These are phyloP conservation scores for Pseudonitzschia pungens DNA, from an alignment of 108 stramenopile species.

Conservation along the genomic window DNA sequence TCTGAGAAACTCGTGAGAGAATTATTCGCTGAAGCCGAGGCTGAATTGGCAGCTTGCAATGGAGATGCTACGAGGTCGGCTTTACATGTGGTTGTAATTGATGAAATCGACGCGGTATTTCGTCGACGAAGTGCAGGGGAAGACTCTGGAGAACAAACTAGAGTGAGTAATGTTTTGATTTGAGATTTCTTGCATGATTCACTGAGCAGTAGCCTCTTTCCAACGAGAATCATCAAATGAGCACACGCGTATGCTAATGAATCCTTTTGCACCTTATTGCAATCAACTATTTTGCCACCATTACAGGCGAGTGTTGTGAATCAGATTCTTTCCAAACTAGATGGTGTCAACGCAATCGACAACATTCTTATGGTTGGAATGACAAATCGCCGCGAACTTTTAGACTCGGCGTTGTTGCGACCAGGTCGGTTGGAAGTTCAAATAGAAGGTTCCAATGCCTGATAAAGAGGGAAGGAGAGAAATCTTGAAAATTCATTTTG, in stretches of 20 bases:
- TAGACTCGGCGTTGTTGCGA: slow-evolving; percentile 79
- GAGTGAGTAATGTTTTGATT: slow-evolving; percentile 16
- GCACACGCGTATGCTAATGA: no score
- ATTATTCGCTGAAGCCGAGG: slow-evolving; percentile 94
- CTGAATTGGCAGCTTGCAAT: slow-evolving; percentile 59
- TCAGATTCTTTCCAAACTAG: slow-evolving; percentile 81
- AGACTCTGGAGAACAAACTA: slow-evolving; percentile 64
- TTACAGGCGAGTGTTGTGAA: slow-evolving; percentile 61
- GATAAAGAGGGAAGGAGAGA: slow-evolving; percentile 55
- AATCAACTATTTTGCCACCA: no score
- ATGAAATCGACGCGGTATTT: slow-evolving; percentile 87
- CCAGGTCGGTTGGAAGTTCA: slow-evolving; percentile 86
- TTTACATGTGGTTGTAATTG: slow-evolving; percentile 81
- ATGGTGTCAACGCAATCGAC: slow-evolving; percentile 75
- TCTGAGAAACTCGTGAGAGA: slow-evolving; percentile 89
- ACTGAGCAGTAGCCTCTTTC: not conserved
- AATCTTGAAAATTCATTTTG: slow-evolving; percentile 76
- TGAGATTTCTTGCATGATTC: not conserved
- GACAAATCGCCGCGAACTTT: slow-evolving; percentile 79
- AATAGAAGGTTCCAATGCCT: slow-evolving; percentile 77
- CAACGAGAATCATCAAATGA: no score
- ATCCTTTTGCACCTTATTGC: no score
- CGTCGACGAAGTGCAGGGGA: slow-evolving; percentile 57
- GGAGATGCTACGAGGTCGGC: slow-evolving; percentile 59
- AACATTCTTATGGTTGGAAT: slow-evolving; percentile 83